Evolutionary conservation across 2,329 filamentous ascomycete species (phyloP), one percentile per base, ranked within the genome.

Genomic region (Trichoderma polysporum): DNA sequence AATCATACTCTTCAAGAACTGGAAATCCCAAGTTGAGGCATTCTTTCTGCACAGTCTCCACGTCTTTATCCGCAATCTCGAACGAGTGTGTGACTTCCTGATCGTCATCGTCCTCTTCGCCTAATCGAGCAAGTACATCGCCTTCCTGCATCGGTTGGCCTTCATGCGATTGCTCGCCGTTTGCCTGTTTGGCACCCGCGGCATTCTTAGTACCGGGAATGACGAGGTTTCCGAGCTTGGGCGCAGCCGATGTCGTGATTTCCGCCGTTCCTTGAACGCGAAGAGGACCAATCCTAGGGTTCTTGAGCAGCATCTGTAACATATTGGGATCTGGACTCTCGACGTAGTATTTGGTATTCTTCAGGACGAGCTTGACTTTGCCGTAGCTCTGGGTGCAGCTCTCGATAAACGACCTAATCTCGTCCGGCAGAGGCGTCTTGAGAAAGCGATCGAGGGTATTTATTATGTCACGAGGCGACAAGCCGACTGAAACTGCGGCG

Each of bases 171-270:
- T 82, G 77, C 45, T 78, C 77, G 10, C 69, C 73, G 59, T 81
- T 77, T 7, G 91, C 90, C 77, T 97, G 91, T 73, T 90, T 91
- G 15, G 94, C 89, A 68, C 93, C 94, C 37, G 93, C 94, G 4
- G 95, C 94, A 79, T 97, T 92, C 74, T 93, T 95, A 0, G 95
- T 98, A 65, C 95, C 95, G 0, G 94, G 93, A 75, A 99, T 99
- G 49, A 97, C 93, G 66, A 98, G 83, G 1, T 89, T 91, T 7
- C 88, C 91, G 83, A 96, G 91, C 75, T 93, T 95, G 1, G 94
- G 92, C 5, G 94, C 94, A 54, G 89, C 89, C 59, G 91, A 90
- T 45, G 91, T 92, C 10, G 90, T 93, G 62, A 97, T 89, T 63
- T 91, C 91, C 17, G 84, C 82, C 10, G 84, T 83, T 15, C 87